Percentiles rank a stretch among this genome's conserved stretches.
These are phyloP conservation scores for Rhodotorula diobovata DNA, from an alignment of 768 basidiomycete genomes.

Conservation along the genomic window DNA sequence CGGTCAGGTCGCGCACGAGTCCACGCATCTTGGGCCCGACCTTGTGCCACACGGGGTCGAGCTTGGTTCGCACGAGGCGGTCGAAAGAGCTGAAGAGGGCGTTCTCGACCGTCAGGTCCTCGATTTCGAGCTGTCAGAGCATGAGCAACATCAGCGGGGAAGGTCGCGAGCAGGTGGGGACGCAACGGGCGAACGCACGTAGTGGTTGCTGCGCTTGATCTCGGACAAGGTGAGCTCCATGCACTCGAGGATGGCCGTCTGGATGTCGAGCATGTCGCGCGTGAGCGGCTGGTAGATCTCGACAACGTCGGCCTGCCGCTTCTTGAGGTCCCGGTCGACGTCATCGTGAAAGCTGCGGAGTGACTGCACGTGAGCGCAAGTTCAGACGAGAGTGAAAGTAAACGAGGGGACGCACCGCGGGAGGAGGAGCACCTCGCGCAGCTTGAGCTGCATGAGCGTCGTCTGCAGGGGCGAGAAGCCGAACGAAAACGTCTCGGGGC, in stretches of 20 bases:
- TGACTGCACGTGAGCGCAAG: no score
- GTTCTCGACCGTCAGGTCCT: conserved; percentile 85
- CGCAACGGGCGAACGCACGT: conserved; percentile 50
- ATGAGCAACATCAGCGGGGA: background rate
- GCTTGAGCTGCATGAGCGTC: conserved; percentile 85
- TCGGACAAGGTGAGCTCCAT: conserved; percentile 86
- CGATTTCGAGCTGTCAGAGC: conserved; percentile 70
- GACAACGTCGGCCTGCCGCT: conserved; percentile 81
- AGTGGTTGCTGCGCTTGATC: conserved; percentile 78
- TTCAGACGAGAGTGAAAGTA: conserved; percentile 18
- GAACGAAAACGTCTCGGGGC: conserved; percentile 88
- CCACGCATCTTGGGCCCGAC: conserved; percentile 88
- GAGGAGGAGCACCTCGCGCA: conserved; percentile 83
- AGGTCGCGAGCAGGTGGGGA: background rate
- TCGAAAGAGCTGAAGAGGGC: conserved; percentile 94
- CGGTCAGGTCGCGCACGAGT: conserved; percentile 79
- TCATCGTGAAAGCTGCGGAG: conserved; percentile 74
- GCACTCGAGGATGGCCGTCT: conserved; percentile 84
- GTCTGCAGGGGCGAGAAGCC: conserved; percentile 86
- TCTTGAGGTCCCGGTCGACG: conserved; percentile 74
- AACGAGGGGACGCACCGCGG: conserved; percentile 60
- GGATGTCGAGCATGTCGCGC: conserved; percentile 83
- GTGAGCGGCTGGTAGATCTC: conserved; percentile 84
- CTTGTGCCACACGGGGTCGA: conserved; percentile 95
- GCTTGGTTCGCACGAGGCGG: conserved; percentile 73